Conservation (phyloP, 768 basidiomycete genomes). For the Paxillus involutus region DNA sequence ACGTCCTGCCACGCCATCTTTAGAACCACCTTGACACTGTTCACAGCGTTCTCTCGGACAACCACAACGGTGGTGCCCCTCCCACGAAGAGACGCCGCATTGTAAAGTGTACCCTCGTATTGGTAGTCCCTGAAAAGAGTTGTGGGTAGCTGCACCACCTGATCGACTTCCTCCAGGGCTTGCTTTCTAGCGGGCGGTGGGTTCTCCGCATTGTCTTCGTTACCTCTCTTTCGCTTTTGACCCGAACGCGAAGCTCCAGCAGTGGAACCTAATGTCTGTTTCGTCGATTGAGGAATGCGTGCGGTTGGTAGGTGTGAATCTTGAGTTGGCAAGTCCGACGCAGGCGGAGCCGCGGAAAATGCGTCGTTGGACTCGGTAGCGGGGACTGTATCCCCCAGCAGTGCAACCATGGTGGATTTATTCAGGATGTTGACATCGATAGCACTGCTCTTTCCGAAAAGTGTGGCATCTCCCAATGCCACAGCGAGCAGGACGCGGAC, state of each 20-base stretch:
- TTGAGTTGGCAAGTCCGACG: background rate
- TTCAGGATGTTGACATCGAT: too few relatives aligned
- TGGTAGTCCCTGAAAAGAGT: background rate
- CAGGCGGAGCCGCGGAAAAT: too few relatives aligned
- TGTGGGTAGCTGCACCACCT: background rate
- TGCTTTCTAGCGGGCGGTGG: background rate
- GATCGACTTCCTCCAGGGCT: background rate
- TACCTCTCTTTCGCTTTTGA: background rate
- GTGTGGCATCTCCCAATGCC: background rate
- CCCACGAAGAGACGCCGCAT: background rate
- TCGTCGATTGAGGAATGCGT: background rate
- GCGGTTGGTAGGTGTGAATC: background rate
- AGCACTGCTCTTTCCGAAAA: background rate
- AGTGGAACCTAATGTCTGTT: background rate
- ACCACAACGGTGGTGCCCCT: background rate
- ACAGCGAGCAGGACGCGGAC: background rate
- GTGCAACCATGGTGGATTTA: background rate
- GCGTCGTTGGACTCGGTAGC: too few relatives aligned
- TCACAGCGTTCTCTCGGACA: background rate
- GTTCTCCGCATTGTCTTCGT: background rate
- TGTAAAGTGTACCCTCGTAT: background rate
- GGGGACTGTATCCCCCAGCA: background rate
- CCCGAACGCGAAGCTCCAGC: background rate
- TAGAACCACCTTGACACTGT: background rate
- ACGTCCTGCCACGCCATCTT: conserved; percentile 3